Base-by-base conservation (phyloP, 805 yeast genomes). In the Brettanomyces sp. region DNA sequence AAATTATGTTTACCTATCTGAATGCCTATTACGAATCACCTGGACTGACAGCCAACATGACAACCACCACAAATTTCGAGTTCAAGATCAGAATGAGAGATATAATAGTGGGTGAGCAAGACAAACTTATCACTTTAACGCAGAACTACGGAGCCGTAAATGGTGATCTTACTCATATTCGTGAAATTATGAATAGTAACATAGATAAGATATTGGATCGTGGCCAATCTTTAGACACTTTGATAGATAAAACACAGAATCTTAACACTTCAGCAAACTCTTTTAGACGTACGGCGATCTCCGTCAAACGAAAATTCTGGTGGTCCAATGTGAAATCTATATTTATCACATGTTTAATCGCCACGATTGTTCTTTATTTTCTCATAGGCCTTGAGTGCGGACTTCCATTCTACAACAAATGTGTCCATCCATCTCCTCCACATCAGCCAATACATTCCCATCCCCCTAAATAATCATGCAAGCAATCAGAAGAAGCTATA, bases 161-260 rank as follows among this genome's bases (percentile, higher is more conserved):
- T 42, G 73, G 68, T 47, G 89, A 84, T 49, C 72, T 83, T 21
- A 77, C 76, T 45, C 80, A 80, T 56, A 85, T 84, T 23, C 68
- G 82, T 52, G 74, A 74, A 44, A 62, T 84, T 50, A 82, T 84
- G 89, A 73, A 79, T 48, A 85, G 81, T 49, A 85, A 84, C 56
- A 79, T 84, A 45, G 87, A 80, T 54, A 72, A 78, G 57, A 73
- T 88, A 24, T 66, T 87, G 53, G 79, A 78, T 52, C 74, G 96
- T 44, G 95, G 95, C 21, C 95, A 87, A 56, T 74, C 85, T 44
- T 77, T 87, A 48, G 76, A 78, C 52, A 63, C 75, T 36, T 69
- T 87, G 51, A 91, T 87, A 30, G 85, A 82, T 60, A 87, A 87
- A 60, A 88, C 96, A 1, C 82, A 84, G 50, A 71, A 79, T 45